Evolutionary conservation across 768 basidiomycete genomes (phyloP), one percentile per base, ranked within the genome.

Genomic region (Agaricus subrufescens): DNA sequence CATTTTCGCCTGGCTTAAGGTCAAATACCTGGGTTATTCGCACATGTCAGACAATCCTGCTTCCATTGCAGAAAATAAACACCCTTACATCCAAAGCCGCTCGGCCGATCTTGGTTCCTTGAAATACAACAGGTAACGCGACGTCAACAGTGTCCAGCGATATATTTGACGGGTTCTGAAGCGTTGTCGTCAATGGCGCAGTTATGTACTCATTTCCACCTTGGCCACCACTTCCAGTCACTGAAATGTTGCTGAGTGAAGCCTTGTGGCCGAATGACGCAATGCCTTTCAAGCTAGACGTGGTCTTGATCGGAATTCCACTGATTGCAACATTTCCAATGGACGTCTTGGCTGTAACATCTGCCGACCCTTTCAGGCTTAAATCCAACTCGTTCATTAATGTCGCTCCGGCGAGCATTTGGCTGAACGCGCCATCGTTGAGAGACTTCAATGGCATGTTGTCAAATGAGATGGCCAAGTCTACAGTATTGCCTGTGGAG

Each of bases 91-190:
- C 64, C 39, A 87, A 83, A 9, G 71, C 80, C 0, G 85, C 83
- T 14, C 77, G 77, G 11, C 87, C 86, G 42, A 90, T 75, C 63
- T 70, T 70, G 25, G 80, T 75, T 14, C 78, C 77, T 43, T 84
- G 66, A 65, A 78, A 87, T 51, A 77, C 68, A 4, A 84, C 85
- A 0, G 83, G 79, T 38, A 91, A 75, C 4, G 82, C 69, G 25
- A 87, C 72, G 46, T 77, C 73, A 53, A 77, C 74, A 9, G 86
- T 87, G 52, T 76, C 66, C 31, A 90, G 71, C 3, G 84, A 83
- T 34, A 89, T 66, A 61, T 87, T 86, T 4, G 86, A 87, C 6
- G 86, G 87, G 58, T 89, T 89, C 25, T 83, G 65, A 46, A 89
- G 70, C 12, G 68, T 74, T 19, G 84, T 77, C 0, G 77, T 81